Percentiles rank a stretch among this genome's conserved stretches.
These are phyloP conservation scores for Fusarium sp. DNA, from an alignment of 2,329 filamentous ascomycete genomes.

Conservation along the genomic window DNA sequence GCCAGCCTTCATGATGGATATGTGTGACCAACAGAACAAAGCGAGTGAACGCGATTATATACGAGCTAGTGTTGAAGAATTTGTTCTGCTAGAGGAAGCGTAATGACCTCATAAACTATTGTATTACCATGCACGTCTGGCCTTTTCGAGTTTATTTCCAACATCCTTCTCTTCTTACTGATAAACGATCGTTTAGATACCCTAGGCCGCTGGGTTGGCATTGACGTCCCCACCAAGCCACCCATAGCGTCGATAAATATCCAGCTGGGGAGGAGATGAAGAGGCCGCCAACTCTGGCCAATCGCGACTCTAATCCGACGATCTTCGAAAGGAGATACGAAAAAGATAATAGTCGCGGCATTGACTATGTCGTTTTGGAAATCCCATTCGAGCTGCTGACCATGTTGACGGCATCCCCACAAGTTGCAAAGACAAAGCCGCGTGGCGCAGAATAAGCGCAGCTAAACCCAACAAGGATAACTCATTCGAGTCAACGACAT, in stretches of 20 bases:
- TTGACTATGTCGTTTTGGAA: neutral
- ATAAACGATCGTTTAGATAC: neutral
- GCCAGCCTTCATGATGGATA: no score
- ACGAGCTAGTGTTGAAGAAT: no score
- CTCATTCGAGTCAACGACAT: neutral
- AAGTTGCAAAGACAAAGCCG: neutral
- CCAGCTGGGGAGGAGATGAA: neutral
- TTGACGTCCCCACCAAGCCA: neutral
- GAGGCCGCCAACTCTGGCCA: neutral
- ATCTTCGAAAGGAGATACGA: neutral
- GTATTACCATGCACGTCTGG: neutral
- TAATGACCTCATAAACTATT: no score
- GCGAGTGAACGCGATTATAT: no score
- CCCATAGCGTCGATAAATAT: neutral
- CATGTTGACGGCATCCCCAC: neutral
- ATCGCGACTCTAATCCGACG: neutral
- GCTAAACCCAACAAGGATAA: neutral
- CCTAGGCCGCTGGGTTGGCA: neutral
- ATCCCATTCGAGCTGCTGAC: neutral
- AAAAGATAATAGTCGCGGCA: neutral
- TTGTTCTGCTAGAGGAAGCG: no score
- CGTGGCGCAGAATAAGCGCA: neutral
- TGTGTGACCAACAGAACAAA: no score
- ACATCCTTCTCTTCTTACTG: neutral
- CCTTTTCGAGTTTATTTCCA: neutral